A percentile compares a stretch with the other conserved stretches of the same genome.
phyloP scores from a whole-genome alignment of 768 basidiomycete genomes.

The Suillus alpinus region DNA sequence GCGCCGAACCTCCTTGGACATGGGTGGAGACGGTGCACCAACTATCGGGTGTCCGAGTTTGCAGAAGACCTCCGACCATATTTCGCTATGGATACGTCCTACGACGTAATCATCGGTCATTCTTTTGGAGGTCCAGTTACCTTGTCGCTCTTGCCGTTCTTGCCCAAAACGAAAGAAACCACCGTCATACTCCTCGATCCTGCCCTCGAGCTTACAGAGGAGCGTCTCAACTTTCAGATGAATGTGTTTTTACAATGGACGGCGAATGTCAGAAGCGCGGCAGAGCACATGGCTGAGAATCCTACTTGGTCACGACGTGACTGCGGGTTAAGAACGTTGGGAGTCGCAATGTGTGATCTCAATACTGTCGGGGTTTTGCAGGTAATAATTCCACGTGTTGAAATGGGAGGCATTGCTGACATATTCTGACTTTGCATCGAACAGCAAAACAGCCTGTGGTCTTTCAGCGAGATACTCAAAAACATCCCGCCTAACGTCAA shows the following conservation, averaged over 20 bases:
- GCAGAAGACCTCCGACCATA: slow-evolving; percentile 9
- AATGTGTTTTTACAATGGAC: not conserved
- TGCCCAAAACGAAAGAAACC: slow-evolving; percentile 8
- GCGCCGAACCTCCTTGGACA: slow-evolving; percentile 26
- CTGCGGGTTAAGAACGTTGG: slow-evolving; percentile 8
- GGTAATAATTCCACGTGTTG: not conserved
- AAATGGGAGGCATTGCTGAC: not conserved
- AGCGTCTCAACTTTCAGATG: not conserved
- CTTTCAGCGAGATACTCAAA: slow-evolving; percentile 8
- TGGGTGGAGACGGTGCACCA: slow-evolving; percentile 3
- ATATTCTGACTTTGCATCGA: not conserved
- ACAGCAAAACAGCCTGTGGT: slow-evolving; percentile 17
- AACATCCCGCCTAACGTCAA: slow-evolving; percentile 7
- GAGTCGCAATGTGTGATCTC: slow-evolving; percentile 6
- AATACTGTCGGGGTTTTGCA: not conserved
- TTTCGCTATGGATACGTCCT: slow-evolving; percentile 8
- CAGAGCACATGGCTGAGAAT: slow-evolving; percentile 6
- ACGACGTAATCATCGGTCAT: slow-evolving; percentile 19
- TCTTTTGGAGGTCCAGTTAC: slow-evolving; percentile 15
- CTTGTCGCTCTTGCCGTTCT: slow-evolving; percentile 15
- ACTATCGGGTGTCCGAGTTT: not conserved
- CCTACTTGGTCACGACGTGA: slow-evolving; percentile 19
- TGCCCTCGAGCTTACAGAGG: not conserved
- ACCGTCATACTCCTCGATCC: slow-evolving; percentile 14
- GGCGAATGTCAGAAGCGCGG: not conserved